Conservation (phyloP, 257 asterid species). For the Striga asiatica region DNA sequence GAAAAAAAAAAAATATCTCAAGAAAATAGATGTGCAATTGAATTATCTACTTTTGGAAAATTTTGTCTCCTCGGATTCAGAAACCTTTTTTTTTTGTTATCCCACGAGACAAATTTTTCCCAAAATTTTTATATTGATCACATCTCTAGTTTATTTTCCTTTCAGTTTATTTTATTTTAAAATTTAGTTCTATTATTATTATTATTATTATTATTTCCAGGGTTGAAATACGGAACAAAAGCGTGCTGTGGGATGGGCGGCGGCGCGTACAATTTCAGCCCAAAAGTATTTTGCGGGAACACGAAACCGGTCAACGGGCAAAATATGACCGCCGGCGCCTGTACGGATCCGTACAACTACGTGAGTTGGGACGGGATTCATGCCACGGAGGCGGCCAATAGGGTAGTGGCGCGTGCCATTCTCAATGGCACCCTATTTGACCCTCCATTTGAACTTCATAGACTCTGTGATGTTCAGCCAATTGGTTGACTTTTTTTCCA, state of each 20-base stretch:
- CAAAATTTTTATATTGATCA: too few relatives aligned
- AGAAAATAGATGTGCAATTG: too few relatives aligned
- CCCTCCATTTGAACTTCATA: constrained; percentile 28
- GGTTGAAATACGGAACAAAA: constrained; percentile 55
- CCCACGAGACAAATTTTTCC: too few relatives aligned
- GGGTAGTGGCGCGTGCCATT: constrained; percentile 32
- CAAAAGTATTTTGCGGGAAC: constrained; percentile 36
- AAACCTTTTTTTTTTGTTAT: too few relatives aligned
- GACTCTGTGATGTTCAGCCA: constrained; percentile 17
- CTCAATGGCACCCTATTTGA: constrained; percentile 23
- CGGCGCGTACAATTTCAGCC: constrained; percentile 51
- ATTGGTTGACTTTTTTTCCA: constrained; percentile 11
- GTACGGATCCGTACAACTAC: constrained; percentile 50
- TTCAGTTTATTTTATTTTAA: too few relatives aligned
- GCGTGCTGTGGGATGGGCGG: constrained; percentile 80
- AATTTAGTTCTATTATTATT: too few relatives aligned
- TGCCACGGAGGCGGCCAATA: constrained; percentile 81
- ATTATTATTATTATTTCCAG: constrained; percentile 16
- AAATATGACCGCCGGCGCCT: constrained; percentile 35
- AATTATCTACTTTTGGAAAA: too few relatives aligned
- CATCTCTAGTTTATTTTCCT: too few relatives aligned
- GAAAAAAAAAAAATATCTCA: too few relatives aligned
- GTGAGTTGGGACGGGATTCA: constrained; percentile 81
- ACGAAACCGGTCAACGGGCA: constrained; percentile 34
- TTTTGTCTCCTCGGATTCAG: too few relatives aligned